phyloP scores from a whole-genome alignment of 352 stramenopile genomes.

The Pilasporangium apinafurcum region DNA sequence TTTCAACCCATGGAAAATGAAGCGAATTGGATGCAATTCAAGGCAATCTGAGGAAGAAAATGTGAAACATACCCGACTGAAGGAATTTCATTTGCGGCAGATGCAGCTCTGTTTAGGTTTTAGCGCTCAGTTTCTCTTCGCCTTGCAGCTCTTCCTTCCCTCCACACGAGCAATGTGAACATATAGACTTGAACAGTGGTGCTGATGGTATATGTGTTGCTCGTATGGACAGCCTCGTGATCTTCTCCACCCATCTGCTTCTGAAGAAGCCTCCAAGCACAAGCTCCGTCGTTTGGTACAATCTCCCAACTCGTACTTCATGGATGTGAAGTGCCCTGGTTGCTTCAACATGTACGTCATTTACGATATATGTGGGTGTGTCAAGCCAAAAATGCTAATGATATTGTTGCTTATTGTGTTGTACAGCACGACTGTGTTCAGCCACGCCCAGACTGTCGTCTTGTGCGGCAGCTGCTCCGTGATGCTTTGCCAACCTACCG shows the following conservation, averaged over 20 bases:
- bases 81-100: too few relatives aligned
- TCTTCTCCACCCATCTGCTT: slow-evolving; percentile 95
- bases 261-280: slow-evolving; percentile 96
- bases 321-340: slow-evolving; percentile 99
- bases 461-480: slow-evolving; percentile 96
- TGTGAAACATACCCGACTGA: too few relatives aligned
- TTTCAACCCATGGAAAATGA: too few relatives aligned
- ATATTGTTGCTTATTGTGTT: not conserved
- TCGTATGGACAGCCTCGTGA: slow-evolving; percentile 88
- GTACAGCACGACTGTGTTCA: slow-evolving; percentile 96
- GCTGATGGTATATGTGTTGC: slow-evolving; percentile 1
- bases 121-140: too few relatives aligned
- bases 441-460: slow-evolving; percentile 97
- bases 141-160: too few relatives aligned
- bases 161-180: too few relatives aligned
- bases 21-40: too few relatives aligned
- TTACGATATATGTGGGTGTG: not conserved
- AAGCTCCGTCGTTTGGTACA: slow-evolving; percentile 99
- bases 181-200: too few relatives aligned
- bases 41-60: too few relatives aligned
- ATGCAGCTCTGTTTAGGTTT: too few relatives aligned
- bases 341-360: slow-evolving; percentile 97
- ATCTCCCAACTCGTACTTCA: slow-evolving; percentile 98
- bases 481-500: slow-evolving; percentile 98
- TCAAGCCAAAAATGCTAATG: not conserved